A percentile compares a stretch with the other conserved stretches of the same genome.
Evolutionary conservation across 176 grass and related monocot genomes (phyloP).

Genomic region (Aegilops longissima): DNA sequence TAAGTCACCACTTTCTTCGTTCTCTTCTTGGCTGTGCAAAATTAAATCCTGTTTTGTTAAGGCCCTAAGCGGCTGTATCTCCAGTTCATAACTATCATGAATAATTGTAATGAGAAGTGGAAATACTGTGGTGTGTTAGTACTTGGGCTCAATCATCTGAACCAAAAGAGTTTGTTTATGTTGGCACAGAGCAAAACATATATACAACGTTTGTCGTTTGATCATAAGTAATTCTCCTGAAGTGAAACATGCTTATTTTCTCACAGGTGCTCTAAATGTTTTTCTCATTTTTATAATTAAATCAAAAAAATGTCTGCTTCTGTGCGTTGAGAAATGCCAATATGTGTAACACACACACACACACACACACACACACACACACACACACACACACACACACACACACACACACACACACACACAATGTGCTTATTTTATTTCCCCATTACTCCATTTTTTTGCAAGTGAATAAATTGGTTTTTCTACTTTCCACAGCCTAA

Average conservation of each 20-base stretch:
- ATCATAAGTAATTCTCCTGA: not conserved
- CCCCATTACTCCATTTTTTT: not conserved
- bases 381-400: not conserved
- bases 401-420: not conserved
- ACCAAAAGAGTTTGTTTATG: not conserved
- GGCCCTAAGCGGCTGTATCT: not conserved
- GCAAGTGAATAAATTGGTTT: not conserved
- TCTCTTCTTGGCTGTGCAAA: not conserved
- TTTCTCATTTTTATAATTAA: not conserved
- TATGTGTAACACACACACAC: not conserved
- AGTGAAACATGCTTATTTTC: not conserved
- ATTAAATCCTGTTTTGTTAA: not conserved
- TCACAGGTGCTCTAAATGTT: not conserved
- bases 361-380: not conserved
- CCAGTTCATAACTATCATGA: not conserved
- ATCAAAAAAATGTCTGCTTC: not conserved
- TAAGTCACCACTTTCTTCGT: not conserved
- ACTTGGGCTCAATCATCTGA: not conserved
- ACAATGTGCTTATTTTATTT: not conserved
- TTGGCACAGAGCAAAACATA: not conserved
- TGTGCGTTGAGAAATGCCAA: not conserved
- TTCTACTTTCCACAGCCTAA: slow-evolving; percentile 8
- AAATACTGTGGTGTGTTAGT: too few relatives aligned
- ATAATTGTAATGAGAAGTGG: not conserved
- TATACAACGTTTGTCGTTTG: not conserved